phyloP scores from a whole-genome alignment of 805 yeast species.

The Candida pseudofarinosa region DNA sequence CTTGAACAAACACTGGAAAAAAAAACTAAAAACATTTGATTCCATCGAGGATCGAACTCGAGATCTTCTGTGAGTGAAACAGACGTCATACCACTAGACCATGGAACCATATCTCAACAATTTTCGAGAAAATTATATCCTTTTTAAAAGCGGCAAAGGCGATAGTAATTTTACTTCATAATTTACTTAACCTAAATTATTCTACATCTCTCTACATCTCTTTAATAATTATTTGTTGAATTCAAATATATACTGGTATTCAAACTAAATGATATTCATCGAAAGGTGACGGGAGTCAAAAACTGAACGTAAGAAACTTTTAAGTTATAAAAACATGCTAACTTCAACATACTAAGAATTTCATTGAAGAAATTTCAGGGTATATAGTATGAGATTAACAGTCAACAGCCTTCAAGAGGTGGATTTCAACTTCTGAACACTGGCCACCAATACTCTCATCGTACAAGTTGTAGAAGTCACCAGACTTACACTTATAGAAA shows the following conservation, averaged over 20 bases:
- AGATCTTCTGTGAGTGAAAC: slow-evolving; percentile 29
- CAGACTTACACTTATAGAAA: slow-evolving; percentile 74
- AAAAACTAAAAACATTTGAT: slow-evolving; percentile 11
- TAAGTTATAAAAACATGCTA: background rate
- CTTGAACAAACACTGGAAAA: background rate
- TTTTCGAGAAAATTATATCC: background rate
- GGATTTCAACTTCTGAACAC: slow-evolving; percentile 23
- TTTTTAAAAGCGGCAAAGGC: no score
- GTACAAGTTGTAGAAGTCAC: slow-evolving; percentile 75
- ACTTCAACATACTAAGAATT: background rate
- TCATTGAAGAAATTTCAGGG: background rate
- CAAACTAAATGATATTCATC: background rate
- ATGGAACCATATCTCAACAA: slow-evolving; percentile 16
- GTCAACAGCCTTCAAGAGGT: slow-evolving; percentile 11
- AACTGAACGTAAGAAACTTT: background rate
- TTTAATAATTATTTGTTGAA: no score
- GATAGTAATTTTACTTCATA: no score
- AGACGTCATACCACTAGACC: slow-evolving; percentile 33
- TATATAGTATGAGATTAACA: slow-evolving; percentile 9
- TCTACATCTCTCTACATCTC: no score
- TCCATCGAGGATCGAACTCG: slow-evolving; percentile 33
- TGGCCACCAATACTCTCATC: slow-evolving; percentile 52
- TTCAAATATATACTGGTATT: no score
- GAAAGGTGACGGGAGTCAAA: background rate
- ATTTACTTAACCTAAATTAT: no score